Conservation (phyloP, 192 early-diverging fungal genomes). For the Coemansia biformis region DNA sequence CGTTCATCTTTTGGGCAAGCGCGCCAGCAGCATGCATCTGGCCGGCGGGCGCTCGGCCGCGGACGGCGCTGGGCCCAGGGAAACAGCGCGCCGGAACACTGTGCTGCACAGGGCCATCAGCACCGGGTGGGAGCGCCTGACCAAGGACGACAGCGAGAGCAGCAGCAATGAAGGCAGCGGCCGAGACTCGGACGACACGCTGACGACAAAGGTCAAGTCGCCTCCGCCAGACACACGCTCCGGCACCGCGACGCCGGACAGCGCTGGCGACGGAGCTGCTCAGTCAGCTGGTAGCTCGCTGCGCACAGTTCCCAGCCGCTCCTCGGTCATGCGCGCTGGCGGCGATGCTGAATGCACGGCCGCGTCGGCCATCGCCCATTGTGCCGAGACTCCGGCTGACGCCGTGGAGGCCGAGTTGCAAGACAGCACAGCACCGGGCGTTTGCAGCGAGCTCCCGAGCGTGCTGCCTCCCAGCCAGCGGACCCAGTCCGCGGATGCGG, state of each 20-base stretch:
- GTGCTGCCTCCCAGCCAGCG: neutral
- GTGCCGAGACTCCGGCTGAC: no score
- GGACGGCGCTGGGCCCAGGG: constrained; percentile 7
- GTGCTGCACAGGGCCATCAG: constrained; percentile 2
- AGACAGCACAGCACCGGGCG: no score
- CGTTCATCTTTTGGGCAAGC: constrained; percentile 25
- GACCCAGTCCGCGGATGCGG: neutral
- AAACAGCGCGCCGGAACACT: neutral
- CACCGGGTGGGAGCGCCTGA: constrained; percentile 7
- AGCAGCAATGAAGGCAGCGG: constrained; percentile 26
- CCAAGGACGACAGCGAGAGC: constrained; percentile 7
- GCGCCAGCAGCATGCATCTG: constrained; percentile 11
- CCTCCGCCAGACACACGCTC: no score
- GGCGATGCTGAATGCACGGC: no score
- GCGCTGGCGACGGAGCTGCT: neutral
- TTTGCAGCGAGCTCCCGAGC: neutral
- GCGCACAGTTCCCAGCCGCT: neutral
- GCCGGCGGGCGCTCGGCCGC: neutral
- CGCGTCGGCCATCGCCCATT: no score
- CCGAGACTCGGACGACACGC: constrained; percentile 44
- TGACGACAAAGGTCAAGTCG: constrained; percentile 4
- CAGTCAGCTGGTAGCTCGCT: constrained; percentile 4
- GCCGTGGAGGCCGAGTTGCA: no score
- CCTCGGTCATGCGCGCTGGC: constrained; percentile 3
- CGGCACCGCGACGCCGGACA: neutral